phyloP scores from a whole-genome alignment of 1,139 yeast species.

The Wickerhamomyces sp. region DNA sequence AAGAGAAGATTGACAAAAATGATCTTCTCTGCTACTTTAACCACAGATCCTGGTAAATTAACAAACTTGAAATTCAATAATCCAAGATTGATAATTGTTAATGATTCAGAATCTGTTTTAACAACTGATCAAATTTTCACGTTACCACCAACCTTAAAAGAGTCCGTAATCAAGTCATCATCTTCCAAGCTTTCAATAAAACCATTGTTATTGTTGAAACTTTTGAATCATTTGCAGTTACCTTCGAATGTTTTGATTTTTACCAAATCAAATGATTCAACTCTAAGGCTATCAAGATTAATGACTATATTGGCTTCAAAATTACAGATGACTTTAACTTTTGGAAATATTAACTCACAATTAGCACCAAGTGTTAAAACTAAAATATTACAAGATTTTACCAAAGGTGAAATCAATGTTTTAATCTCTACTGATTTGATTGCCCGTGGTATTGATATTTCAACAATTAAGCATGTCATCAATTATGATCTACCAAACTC shows the following conservation, averaged over 20 bases:
- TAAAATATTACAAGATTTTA: slow-evolving; percentile 52
- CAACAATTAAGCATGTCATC: slow-evolving; percentile 65
- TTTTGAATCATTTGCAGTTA: slow-evolving; percentile 33
- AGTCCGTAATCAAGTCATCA: slow-evolving; percentile 45
- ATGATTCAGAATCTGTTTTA: slow-evolving; percentile 40
- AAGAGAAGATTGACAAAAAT: slow-evolving; percentile 46
- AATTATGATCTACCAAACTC: slow-evolving; percentile 91
- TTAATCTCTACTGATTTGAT: slow-evolving; percentile 88
- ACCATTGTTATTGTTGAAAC: slow-evolving; percentile 64
- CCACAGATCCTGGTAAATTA: slow-evolving; percentile 87
- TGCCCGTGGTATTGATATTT: slow-evolving; percentile 89
- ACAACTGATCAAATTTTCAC: slow-evolving; percentile 47
- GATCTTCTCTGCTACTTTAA: slow-evolving; percentile 88
- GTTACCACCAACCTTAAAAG: slow-evolving; percentile 52
- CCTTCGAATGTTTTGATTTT: slow-evolving; percentile 53
- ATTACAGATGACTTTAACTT: slow-evolving; percentile 17
- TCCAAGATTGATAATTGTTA: slow-evolving; percentile 72
- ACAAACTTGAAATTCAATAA: slow-evolving; percentile 60
- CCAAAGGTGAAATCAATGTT: slow-evolving; percentile 43
- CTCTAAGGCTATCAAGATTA: slow-evolving; percentile 66
- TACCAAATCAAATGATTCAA: slow-evolving; percentile 82
- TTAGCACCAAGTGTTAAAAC: slow-evolving; percentile 39
- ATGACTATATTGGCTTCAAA: slow-evolving; percentile 41
- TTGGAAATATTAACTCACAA: slow-evolving; percentile 32
- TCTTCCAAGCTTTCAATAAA: slow-evolving; percentile 58